These are phyloP conservation scores for Ramicandelaber brevisporus DNA, from an alignment of 192 early-diverging fungal genomes.

Conservation along the genomic window DNA sequence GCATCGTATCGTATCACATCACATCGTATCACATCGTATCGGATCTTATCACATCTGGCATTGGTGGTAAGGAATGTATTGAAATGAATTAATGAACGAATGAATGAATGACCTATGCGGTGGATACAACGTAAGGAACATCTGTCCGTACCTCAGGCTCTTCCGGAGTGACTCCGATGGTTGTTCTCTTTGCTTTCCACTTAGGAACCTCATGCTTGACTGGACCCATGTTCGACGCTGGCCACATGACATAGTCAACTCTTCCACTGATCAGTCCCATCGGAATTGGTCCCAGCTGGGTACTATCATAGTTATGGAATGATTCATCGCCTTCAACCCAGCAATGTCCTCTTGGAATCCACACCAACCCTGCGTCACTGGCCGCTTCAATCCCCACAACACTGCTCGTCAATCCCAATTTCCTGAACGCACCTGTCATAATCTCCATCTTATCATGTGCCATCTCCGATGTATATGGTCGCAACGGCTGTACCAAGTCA, in stretches of 20 bases:
- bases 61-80: too few relatives aligned
- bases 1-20: too few relatives aligned
- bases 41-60: too few relatives aligned
- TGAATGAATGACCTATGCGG: too few relatives aligned
- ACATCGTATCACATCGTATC: too few relatives aligned
- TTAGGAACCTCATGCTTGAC: constrained; percentile 12
- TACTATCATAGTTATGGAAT: constrained; percentile 61
- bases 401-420: constrained; percentile 1
- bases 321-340: constrained; percentile 74
- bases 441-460: constrained; percentile 1
- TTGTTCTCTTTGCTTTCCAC: constrained; percentile 11
- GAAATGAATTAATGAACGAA: too few relatives aligned
- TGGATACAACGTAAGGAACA: too few relatives aligned
- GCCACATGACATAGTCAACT: constrained; percentile 35
- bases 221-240: constrained; percentile 30
- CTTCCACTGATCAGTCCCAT: constrained; percentile 34
- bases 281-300: constrained; percentile 48
- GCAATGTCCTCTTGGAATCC: constrained; percentile 49
- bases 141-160: too few relatives aligned
- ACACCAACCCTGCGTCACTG: constrained; percentile 9
- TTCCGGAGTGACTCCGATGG: too few relatives aligned
- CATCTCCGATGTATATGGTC: constrained; percentile 4
- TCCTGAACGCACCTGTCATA: too few relatives aligned
- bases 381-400: constrained; percentile 1
- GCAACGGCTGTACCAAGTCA: constrained; percentile 24